Evolutionary conservation across 176 grass and related monocot species (phyloP).

Genomic region (Stipa capillata): DNA sequence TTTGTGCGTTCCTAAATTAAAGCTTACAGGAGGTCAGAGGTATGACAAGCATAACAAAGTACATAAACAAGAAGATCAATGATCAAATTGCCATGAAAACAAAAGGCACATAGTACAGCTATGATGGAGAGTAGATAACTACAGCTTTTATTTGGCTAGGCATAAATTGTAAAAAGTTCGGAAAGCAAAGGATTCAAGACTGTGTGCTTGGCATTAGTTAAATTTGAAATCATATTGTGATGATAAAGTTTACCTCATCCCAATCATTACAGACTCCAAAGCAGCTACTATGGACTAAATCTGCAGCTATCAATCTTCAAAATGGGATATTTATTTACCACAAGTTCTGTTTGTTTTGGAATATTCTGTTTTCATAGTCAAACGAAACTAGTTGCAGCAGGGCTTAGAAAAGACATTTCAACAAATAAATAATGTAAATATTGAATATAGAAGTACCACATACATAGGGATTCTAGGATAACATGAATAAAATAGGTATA

Average conservation of each 20-base stretch:
- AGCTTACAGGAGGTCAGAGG: conserved; percentile 9
- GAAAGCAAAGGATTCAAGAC: conserved; percentile 8
- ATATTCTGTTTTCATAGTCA: background rate
- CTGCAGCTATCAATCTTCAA: background rate
- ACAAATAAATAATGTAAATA: background rate
- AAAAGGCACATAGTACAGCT: background rate
- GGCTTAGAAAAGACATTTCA: background rate
- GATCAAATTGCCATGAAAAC: background rate
- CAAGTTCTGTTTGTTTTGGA: conserved; percentile 3
- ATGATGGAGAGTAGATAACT: background rate
- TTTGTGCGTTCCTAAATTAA: conserved; percentile 64
- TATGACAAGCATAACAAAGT: background rate
- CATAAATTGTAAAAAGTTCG: background rate
- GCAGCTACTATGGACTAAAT: background rate
- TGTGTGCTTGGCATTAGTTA: background rate
- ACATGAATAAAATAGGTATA: conserved; percentile 23
- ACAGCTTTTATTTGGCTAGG: background rate
- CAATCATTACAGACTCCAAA: conserved; percentile 1
- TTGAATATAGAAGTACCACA: background rate
- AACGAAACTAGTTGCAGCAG: background rate
- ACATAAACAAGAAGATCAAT: conserved; percentile 1
- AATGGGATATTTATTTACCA: background rate
- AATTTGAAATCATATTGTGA: background rate
- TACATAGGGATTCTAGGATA: background rate
- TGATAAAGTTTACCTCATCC: background rate